These are phyloP conservation scores for Anisodus tanguticus DNA, from an alignment of 257 asterid species.

Conservation along the genomic window DNA sequence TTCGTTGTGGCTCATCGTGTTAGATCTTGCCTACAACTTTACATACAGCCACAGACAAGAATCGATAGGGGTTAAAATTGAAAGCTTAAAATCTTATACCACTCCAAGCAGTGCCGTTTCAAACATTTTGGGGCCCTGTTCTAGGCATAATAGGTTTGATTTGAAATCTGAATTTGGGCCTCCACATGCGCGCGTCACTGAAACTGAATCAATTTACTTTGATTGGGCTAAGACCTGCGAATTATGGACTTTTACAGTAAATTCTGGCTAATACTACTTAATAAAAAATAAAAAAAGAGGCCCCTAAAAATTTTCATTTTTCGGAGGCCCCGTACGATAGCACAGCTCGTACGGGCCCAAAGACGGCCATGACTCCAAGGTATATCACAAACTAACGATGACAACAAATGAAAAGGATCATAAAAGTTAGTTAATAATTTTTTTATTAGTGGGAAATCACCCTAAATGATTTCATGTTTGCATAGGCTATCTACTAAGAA, in stretches of 20 bases:
- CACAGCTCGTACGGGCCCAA: too few species aligned
- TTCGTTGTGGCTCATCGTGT: conserved; percentile 27
- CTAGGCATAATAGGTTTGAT: too few species aligned
- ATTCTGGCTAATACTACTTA: too few species aligned
- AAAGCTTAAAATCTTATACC: not conserved
- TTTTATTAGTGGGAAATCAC: conserved; percentile 37
- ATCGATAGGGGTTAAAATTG: not conserved
- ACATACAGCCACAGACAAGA: conserved; percentile 32
- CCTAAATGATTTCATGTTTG: conserved; percentile 25
- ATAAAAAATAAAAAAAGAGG: too few species aligned
- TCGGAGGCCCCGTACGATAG: too few species aligned
- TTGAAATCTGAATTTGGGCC: too few species aligned
- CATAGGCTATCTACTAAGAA: not conserved
- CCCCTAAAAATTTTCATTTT: too few species aligned
- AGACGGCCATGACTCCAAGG: not conserved
- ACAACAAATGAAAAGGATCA: conserved; percentile 7
- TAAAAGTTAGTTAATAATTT: not conserved
- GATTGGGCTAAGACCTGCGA: too few species aligned
- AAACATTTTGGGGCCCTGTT: too few species aligned
- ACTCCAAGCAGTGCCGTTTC: not conserved
- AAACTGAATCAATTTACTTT: too few species aligned
- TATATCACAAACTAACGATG: not conserved
- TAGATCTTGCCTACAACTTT: conserved; percentile 38
- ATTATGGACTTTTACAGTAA: too few species aligned
- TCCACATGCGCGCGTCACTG: too few species aligned